These are phyloP conservation scores for Berberis thunbergii DNA, from an alignment of 164 flowering plant genomes.

Conservation along the genomic window DNA sequence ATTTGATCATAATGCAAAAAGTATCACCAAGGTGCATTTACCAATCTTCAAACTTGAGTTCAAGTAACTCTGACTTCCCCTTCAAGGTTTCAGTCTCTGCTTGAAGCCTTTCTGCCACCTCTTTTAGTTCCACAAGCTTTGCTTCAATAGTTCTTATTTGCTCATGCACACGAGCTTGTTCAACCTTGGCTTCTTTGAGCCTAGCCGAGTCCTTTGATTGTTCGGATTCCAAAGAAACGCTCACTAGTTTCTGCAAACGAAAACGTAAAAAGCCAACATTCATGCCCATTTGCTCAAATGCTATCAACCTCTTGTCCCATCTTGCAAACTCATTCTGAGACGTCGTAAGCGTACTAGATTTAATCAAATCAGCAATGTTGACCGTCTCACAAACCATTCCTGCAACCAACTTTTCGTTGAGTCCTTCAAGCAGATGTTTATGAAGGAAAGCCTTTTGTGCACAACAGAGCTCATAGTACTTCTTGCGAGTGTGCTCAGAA, in stretches of 20 bases:
- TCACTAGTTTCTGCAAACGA: not conserved
- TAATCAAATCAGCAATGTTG: not conserved
- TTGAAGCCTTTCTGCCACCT: no score
- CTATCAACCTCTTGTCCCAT: not conserved
- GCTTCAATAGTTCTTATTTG: not conserved
- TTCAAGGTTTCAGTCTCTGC: no score
- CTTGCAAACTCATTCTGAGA: not conserved
- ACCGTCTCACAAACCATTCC: not conserved
- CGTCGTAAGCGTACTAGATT: not conserved
- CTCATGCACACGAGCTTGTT: not conserved
- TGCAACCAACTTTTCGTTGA: not conserved
- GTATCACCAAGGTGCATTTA: no score
- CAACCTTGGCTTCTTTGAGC: not conserved
- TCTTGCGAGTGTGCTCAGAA: not conserved
- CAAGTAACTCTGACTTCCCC: no score
- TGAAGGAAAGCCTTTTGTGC: not conserved
- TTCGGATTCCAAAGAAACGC: not conserved
- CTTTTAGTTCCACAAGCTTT: no score
- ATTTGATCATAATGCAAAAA: no score
- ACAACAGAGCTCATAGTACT: conserved; percentile 4
- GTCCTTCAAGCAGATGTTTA: not conserved
- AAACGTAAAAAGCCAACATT: conserved; percentile 4
- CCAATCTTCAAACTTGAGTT: no score
- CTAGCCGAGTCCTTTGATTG: not conserved
- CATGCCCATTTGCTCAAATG: conserved; percentile 3